Conservation (phyloP, 2,329 filamentous ascomycete genomes). For the Cordyceps pruinosa region DNA sequence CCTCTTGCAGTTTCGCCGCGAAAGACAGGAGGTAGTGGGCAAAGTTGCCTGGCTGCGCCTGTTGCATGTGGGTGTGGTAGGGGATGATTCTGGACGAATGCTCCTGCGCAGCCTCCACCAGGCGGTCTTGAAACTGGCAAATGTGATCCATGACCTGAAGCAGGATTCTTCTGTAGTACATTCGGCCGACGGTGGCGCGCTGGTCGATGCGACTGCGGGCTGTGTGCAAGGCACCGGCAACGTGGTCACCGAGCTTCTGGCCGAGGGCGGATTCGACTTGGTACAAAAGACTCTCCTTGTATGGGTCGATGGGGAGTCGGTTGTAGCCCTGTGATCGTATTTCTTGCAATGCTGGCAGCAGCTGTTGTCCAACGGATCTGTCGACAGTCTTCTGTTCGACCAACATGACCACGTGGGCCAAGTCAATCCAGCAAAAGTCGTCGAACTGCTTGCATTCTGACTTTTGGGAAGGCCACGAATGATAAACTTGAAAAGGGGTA, state of each 20-base stretch:
- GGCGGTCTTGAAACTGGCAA: constrained; percentile 6
- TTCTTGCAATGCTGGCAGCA: constrained; percentile 8
- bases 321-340: constrained; percentile 8
- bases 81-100: constrained; percentile 4
- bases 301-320: constrained; percentile 9
- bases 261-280: constrained; percentile 9
- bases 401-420: constrained; percentile 15
- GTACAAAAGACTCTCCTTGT: constrained; percentile 12
- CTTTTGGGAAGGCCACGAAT: constrained; percentile 14
- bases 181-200: constrained; percentile 14
- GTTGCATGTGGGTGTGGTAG: constrained; percentile 15
- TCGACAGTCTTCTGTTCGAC: constrained; percentile 12
- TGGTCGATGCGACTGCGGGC: constrained; percentile 15
- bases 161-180: constrained; percentile 9
- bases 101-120: constrained; percentile 7
- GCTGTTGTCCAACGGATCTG: constrained; percentile 1
- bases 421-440: constrained; percentile 15
- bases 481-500: constrained; percentile 9
- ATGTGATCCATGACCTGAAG: constrained; percentile 11
- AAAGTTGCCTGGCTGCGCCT: constrained; percentile 15
- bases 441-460: constrained; percentile 13
- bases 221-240: constrained; percentile 14
- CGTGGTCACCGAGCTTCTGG: constrained; percentile 11
- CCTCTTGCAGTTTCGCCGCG: constrained; percentile 10
- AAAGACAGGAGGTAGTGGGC: constrained; percentile 21